Conservation (phyloP, 306 rosid species). For the Rosa multiflora region DNA sequence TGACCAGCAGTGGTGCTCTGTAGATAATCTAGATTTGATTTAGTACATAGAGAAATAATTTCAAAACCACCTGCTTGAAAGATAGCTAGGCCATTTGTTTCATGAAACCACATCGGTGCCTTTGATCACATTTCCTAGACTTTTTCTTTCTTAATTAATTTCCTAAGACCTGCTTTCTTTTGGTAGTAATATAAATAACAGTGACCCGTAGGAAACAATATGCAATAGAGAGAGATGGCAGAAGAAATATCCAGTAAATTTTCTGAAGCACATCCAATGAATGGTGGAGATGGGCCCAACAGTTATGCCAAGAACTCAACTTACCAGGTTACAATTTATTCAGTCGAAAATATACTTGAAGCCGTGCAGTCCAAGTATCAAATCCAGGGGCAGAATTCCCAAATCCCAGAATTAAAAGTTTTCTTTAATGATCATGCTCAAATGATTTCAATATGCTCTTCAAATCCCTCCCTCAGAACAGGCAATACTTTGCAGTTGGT, state of each 20-base stretch:
- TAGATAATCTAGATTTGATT: neutral
- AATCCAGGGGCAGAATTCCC: neutral
- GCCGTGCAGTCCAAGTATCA: neutral
- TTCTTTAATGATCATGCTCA: neutral
- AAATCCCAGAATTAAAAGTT: neutral
- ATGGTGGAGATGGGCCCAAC: neutral
- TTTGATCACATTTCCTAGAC: too few relatives aligned
- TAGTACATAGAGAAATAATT: too few relatives aligned
- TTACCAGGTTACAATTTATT: neutral
- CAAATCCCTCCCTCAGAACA: neutral
- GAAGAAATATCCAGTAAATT: neutral
- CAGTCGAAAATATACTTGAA: neutral
- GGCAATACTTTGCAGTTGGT: constrained; percentile 27
- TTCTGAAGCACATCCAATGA: neutral
- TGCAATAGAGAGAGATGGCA: neutral
- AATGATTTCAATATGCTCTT: constrained; percentile 41
- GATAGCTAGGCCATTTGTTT: neutral
- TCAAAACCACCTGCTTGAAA: too few relatives aligned
- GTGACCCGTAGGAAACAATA: neutral
- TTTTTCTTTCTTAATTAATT: neutral
- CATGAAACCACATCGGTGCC: neutral
- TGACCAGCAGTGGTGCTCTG: neutral
- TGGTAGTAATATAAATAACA: neutral
- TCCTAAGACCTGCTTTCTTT: too few relatives aligned
- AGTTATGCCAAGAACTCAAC: neutral